Evolutionary conservation across 805 yeast genomes (phyloP).

Genomic region (Candida incommunis): DNA sequence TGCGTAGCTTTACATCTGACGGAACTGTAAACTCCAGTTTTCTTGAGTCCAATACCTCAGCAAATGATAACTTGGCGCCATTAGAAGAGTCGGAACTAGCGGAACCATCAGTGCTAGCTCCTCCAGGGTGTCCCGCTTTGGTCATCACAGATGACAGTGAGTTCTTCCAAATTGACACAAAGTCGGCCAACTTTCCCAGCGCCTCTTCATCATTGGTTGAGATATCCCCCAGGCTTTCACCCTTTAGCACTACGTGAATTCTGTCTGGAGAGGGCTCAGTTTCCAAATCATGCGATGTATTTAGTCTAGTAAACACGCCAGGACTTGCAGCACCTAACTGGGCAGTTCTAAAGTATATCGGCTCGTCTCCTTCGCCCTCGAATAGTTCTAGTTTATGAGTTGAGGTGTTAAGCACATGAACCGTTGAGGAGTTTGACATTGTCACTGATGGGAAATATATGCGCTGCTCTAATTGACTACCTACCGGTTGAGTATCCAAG

Average conservation of each 20-base stretch:
- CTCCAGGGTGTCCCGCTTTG: too few relatives aligned
- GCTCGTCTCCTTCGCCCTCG: slow-evolving; percentile 19
- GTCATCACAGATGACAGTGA: not conserved
- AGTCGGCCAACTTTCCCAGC: not conserved
- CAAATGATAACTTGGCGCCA: not conserved
- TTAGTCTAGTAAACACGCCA: not conserved
- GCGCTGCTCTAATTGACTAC: too few relatives aligned
- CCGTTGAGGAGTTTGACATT: too few relatives aligned
- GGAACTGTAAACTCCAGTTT: not conserved
- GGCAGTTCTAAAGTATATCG: slow-evolving; percentile 21
- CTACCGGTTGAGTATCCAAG: too few relatives aligned
- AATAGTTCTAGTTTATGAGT: slow-evolving; percentile 18
- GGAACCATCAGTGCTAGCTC: too few relatives aligned
- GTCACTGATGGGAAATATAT: too few relatives aligned
- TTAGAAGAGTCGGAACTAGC: not conserved
- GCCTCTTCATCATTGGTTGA: not conserved
- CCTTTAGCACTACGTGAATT: not conserved
- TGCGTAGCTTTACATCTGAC: not conserved
- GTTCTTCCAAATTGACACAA: not conserved
- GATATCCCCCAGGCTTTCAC: not conserved
- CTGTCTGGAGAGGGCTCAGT: not conserved
- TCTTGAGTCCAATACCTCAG: not conserved
- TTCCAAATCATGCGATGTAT: not conserved
- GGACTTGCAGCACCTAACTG: slow-evolving; percentile 10
- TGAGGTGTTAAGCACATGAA: slow-evolving; percentile 8